Conservation (phyloP, 2,329 filamentous ascomycete species). For the Paraphoma sp. region DNA sequence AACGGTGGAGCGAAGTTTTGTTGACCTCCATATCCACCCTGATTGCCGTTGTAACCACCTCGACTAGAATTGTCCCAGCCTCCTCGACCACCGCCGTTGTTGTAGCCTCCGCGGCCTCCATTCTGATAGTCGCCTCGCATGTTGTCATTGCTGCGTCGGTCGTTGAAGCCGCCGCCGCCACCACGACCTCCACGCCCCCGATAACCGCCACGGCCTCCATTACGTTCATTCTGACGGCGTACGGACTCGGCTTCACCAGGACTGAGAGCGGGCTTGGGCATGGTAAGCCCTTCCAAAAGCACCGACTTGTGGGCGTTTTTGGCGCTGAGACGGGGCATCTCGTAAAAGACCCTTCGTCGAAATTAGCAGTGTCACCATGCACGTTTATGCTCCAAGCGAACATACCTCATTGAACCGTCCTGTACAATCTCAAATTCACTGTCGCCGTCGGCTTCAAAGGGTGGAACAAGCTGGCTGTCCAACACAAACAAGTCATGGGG, state of each 20-base stretch:
- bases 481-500: constrained; percentile 86
- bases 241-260: constrained; percentile 73
- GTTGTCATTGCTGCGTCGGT: constrained; percentile 26
- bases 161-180: constrained; percentile 47
- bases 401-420: constrained; percentile 80
- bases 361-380: constrained; percentile 22
- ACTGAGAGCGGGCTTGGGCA: constrained; percentile 71
- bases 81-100: constrained; percentile 22
- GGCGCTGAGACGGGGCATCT: constrained; percentile 70
- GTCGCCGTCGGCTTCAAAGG: constrained; percentile 67
- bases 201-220: constrained; percentile 40
- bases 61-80: constrained; percentile 19
- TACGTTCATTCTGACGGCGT: constrained; percentile 70
- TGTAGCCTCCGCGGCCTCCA: constrained; percentile 33
- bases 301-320: constrained; percentile 87
- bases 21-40: constrained; percentile 28
- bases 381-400: constrained; percentile 19
- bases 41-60: constrained; percentile 25
- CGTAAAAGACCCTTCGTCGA: constrained; percentile 75
- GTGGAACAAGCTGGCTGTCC: constrained; percentile 80
- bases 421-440: constrained; percentile 39
- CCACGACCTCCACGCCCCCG: constrained; percentile 26
- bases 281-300: constrained; percentile 82
- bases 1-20: constrained; percentile 27
- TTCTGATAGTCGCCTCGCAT: constrained; percentile 25